phyloP scores from a whole-genome alignment of 441 rosid species.

The Gossypium davidsonii region DNA sequence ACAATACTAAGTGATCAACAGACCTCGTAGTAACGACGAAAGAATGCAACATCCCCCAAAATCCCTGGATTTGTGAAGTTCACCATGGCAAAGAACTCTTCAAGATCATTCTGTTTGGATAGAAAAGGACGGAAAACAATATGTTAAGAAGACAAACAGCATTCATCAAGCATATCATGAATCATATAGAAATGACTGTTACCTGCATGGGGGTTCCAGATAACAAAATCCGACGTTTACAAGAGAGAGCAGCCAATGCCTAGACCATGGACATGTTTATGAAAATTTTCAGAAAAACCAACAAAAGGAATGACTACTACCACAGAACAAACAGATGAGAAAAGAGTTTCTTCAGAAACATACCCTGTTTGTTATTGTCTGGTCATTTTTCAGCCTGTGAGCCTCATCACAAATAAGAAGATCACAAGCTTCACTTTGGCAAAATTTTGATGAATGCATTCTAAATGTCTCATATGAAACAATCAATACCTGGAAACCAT shows the following conservation, averaged over 20 bases:
- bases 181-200: slow-evolving; percentile 18
- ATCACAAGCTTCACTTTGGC: slow-evolving; percentile 71
- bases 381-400: slow-evolving; percentile 93
- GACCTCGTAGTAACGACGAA: slow-evolving; percentile 94
- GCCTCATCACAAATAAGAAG: slow-evolving; percentile 99
- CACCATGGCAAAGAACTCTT: slow-evolving; percentile 98
- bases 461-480: slow-evolving; percentile 97
- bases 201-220: slow-evolving; percentile 99
- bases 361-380: slow-evolving; percentile 92
- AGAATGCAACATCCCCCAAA: slow-evolving; percentile 81
- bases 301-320: slow-evolving; percentile 5
- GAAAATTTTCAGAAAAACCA: slow-evolving; percentile 15
- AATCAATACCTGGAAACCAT: slow-evolving; percentile 62
- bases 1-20: slow-evolving; percentile 11
- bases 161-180: slow-evolving; percentile 2
- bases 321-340: slow-evolving; percentile 9
- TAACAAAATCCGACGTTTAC: slow-evolving; percentile 84
- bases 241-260: slow-evolving; percentile 91
- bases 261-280: slow-evolving; percentile 26
- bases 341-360: slow-evolving; percentile 16
- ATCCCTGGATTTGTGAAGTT: slow-evolving; percentile 95
- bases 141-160: background rate
- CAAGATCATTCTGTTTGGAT: slow-evolving; percentile 82
- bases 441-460: slow-evolving; percentile 89
- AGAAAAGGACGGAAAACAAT: slow-evolving; percentile 1